phyloP scores from a whole-genome alignment of 352 stramenopile genomes.

The Phytophthora vignae region DNA sequence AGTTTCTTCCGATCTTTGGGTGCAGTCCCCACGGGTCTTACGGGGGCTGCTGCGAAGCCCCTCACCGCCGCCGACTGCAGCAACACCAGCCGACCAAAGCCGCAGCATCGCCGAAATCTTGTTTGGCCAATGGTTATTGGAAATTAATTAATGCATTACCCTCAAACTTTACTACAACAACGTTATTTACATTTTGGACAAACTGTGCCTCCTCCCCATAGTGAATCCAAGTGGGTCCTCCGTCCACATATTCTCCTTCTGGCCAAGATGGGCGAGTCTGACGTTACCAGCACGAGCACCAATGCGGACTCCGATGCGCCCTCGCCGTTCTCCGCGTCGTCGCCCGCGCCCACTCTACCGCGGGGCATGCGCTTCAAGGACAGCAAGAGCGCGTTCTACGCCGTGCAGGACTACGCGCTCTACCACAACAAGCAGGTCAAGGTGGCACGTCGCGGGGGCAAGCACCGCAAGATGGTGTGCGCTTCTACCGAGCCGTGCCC shows the following conservation, averaged over 20 bases:
- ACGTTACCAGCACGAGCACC: background rate
- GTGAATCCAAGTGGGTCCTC: background rate
- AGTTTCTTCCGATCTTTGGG: too few species aligned
- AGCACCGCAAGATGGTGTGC: conserved; percentile 67
- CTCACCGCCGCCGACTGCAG: too few species aligned
- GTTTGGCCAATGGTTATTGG: too few species aligned
- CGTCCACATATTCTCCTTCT: background rate
- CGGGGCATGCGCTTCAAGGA: conserved; percentile 58
- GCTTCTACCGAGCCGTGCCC: conserved; percentile 44
- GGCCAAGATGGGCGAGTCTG: background rate
- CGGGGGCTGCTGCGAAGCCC: too few species aligned
- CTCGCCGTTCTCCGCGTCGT: background rate
- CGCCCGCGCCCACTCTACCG: conserved; percentile 35
- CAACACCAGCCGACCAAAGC: too few species aligned
- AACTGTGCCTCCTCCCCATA: conserved; percentile 1
- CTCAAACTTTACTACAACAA: too few species aligned
- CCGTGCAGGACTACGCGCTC: conserved; percentile 72
- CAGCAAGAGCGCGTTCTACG: conserved; percentile 58
- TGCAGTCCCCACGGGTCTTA: too few species aligned
- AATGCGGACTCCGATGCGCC: background rate
- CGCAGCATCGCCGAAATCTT: too few species aligned
- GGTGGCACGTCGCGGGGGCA: conserved; percentile 62
- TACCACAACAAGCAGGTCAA: conserved; percentile 65
- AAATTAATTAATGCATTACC: too few species aligned
- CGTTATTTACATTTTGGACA: background rate